These are phyloP conservation scores for Microbotryum intermedium DNA, from an alignment of 1,284 basidiomycete genomes.

Conservation along the genomic window DNA sequence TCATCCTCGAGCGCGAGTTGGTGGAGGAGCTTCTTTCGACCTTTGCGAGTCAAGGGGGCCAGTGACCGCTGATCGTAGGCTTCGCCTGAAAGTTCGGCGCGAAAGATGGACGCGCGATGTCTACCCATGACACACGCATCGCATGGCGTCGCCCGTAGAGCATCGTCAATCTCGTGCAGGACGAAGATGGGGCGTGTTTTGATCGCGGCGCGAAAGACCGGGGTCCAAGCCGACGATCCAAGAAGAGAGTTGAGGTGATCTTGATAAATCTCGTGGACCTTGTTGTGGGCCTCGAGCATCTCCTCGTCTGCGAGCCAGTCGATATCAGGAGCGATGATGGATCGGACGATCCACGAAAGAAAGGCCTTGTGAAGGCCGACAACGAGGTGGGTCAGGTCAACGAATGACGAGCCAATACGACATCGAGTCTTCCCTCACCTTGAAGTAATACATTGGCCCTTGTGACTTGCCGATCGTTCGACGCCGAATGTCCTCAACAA, in stretches of 20 bases:
- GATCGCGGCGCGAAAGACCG: slow-evolving; percentile 8
- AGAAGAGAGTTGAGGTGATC: background rate
- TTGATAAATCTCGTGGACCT: background rate
- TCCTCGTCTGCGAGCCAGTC: slow-evolving; percentile 12
- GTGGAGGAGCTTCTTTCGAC: background rate
- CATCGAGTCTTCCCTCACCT: background rate
- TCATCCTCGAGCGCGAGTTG: background rate
- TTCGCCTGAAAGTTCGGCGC: slow-evolving; percentile 2
- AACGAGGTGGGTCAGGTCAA: background rate
- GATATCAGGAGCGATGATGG: slow-evolving; percentile 13
- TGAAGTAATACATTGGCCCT: slow-evolving; percentile 7
- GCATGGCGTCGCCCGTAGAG: background rate
- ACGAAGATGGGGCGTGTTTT: slow-evolving; percentile 1
- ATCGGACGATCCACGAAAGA: slow-evolving; percentile 6
- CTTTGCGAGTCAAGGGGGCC: background rate
- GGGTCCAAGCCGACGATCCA: slow-evolving; percentile 14
- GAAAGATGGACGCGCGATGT: background rate
- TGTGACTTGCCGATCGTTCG: background rate
- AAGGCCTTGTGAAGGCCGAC: background rate
- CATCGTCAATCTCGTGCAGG: background rate
- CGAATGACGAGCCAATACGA: background rate
- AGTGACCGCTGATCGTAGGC: slow-evolving; percentile 17
- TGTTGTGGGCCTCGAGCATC: background rate
- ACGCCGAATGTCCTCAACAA: slow-evolving; percentile 4
- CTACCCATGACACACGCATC: slow-evolving; percentile 3